Conservation (phyloP, 768 basidiomycete species). For the Tylopilus rubrobrunneus region DNA sequence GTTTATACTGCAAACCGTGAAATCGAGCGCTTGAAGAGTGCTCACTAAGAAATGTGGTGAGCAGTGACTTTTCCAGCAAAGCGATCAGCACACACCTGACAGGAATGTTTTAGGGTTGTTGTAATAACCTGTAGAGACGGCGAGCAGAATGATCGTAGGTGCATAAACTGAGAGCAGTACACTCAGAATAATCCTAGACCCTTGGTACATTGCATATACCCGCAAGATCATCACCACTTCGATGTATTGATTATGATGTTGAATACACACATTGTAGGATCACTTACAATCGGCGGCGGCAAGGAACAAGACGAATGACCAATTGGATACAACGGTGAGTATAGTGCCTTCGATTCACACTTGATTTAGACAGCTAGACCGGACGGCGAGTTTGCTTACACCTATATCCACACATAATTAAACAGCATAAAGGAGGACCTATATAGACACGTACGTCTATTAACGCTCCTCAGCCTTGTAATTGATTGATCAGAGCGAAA, state of each 20-base stretch:
- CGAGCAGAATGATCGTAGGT: neutral
- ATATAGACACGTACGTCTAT: neutral
- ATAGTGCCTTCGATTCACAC: neutral
- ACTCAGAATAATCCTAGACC: neutral
- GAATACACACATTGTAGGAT: neutral
- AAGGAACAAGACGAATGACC: neutral
- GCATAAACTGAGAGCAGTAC: neutral
- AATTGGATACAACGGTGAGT: neutral
- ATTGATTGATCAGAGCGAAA: neutral
- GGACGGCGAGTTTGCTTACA: neutral
- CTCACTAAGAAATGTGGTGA: neutral
- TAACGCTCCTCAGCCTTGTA: neutral
- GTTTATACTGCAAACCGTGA: neutral
- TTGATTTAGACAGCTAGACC: neutral
- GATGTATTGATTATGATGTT: neutral
- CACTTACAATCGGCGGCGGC: constrained; percentile 2
- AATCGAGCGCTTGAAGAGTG: neutral
- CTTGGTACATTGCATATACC: neutral
- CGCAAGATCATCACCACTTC: constrained; percentile 1
- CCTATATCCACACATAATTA: neutral
- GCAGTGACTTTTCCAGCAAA: neutral
- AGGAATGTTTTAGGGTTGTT: neutral
- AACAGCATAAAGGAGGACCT: no score
- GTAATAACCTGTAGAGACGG: neutral
- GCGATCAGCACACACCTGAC: neutral